Conservation (phyloP, 1,139 yeast species). For the Spencermartinsiella ligniputridi region DNA sequence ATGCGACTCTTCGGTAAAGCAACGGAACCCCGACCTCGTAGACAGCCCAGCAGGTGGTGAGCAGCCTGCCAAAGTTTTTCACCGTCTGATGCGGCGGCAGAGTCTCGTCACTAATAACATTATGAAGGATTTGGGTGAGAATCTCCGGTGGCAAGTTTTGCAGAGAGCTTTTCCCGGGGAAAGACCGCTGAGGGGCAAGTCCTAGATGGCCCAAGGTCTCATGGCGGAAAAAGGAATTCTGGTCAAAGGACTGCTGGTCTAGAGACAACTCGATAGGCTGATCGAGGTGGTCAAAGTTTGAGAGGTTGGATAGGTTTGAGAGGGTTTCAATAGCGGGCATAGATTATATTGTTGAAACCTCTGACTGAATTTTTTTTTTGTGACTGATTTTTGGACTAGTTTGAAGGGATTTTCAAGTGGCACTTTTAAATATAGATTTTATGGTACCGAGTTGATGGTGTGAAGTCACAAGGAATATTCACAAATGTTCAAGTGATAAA, state of each 20-base stretch:
- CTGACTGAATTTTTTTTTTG: too few species aligned
- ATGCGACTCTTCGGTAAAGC: conserved; percentile 62
- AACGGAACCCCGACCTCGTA: conserved; percentile 38
- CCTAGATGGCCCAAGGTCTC: background rate
- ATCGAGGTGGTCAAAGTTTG: background rate
- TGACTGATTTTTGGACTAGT: too few species aligned
- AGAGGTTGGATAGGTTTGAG: background rate
- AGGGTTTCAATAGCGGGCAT: background rate
- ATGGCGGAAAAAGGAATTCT: background rate
- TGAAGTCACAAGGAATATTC: too few species aligned
- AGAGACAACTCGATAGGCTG: background rate
- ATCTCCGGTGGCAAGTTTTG: conserved; percentile 32
- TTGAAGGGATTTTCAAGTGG: too few species aligned
- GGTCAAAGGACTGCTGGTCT: background rate
- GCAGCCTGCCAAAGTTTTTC: conserved; percentile 24
- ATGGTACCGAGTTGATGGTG: too few species aligned
- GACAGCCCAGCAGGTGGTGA: conserved; percentile 32
- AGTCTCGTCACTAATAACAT: conserved; percentile 22
- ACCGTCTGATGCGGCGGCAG: conserved; percentile 16
- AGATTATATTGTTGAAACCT: too few species aligned
- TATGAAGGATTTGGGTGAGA: conserved; percentile 29
- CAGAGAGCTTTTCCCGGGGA: conserved; percentile 11
- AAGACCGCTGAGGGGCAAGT: background rate
- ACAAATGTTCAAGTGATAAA: too few species aligned
- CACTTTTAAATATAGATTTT: too few species aligned